These are phyloP conservation scores for Cyclanthera cordifolia DNA, from an alignment of 306 rosid genomes.

Conservation along the genomic window DNA sequence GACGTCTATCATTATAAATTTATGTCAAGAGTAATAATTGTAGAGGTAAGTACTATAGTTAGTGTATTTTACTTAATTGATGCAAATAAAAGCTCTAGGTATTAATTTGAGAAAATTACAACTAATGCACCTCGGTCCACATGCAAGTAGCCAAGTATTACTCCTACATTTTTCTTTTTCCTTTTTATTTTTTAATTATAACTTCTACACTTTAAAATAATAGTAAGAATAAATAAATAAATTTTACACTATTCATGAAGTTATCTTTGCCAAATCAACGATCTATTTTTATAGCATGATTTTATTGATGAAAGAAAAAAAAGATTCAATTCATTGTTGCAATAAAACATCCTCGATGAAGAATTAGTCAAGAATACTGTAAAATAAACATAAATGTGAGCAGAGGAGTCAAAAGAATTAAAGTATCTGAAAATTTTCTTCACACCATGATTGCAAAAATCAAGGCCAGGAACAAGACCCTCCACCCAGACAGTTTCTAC, in stretches of 20 bases:
- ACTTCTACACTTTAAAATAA: background rate
- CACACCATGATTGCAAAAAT: slow-evolving; percentile 92
- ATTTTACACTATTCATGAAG: background rate
- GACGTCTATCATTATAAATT: background rate
- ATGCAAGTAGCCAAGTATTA: background rate
- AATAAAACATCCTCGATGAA: background rate
- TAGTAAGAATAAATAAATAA: background rate
- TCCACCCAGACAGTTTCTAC: slow-evolving; percentile 77
- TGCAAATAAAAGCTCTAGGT: background rate
- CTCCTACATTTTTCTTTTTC: background rate
- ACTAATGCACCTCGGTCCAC: background rate
- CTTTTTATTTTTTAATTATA: background rate
- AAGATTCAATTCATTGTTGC: background rate
- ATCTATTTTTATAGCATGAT: background rate
- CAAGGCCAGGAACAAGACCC: slow-evolving; percentile 97
- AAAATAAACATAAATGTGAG: background rate
- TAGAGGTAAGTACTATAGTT: background rate
- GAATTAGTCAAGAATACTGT: background rate
- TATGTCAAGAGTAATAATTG: background rate
- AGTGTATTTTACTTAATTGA: background rate
- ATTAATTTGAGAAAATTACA: background rate
- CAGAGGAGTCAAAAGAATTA: background rate
- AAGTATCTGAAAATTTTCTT: slow-evolving; percentile 4
- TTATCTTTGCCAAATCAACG: background rate
- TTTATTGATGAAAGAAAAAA: background rate